Base-by-base conservation (phyloP, 768 basidiomycete genomes). In the Mycena haematopus region DNA sequence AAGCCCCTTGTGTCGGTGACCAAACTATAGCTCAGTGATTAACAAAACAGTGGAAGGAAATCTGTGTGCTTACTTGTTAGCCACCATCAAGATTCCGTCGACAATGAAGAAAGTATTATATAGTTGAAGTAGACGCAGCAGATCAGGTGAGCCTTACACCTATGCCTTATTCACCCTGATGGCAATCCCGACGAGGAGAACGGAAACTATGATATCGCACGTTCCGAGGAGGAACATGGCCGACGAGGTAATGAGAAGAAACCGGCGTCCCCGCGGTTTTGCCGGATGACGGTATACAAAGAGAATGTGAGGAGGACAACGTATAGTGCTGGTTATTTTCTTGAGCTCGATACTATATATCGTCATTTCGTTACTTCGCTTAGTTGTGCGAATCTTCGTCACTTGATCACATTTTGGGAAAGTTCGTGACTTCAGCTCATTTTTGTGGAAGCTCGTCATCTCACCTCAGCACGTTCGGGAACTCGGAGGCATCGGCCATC, bases 141-240 rank as follows among this genome's bases (percentile, higher is more conserved):
- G 35, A 53, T 53, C 35, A 19, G 42, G n/a, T 29, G 52, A 46
- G 24, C 33, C 42, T 45, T 60, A 33, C 22, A 53, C 44, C 42
- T 53, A 52, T 36, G 33, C 51, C 51, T 60, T 60, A 33, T 60
- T 53, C 29, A 53, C 33, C 33, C 15, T 53, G n/a, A 60, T 47
- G 24, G 51, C 22, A 22, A 60, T 38, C 35, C 58, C 35, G 2
- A 45, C 52, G 22, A 45, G 27, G 36, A 46, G 1, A 3, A 60
- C 52, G 11, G 52, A 60, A 21, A 60, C 42, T 6, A 52, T n/a
- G 13, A 47, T 33, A 44, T 45, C 40, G 25, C 40, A 45, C 13
- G 58, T 52, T 36, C 58, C 58, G 27, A 60, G 38, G 51, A 60
- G 31, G 42, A 53, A 60, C 58, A 60, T 60, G 44, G 24, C 6